These are phyloP conservation scores for Trametes cubensis DNA, from an alignment of 768 basidiomycete genomes.

Conservation along the genomic window DNA sequence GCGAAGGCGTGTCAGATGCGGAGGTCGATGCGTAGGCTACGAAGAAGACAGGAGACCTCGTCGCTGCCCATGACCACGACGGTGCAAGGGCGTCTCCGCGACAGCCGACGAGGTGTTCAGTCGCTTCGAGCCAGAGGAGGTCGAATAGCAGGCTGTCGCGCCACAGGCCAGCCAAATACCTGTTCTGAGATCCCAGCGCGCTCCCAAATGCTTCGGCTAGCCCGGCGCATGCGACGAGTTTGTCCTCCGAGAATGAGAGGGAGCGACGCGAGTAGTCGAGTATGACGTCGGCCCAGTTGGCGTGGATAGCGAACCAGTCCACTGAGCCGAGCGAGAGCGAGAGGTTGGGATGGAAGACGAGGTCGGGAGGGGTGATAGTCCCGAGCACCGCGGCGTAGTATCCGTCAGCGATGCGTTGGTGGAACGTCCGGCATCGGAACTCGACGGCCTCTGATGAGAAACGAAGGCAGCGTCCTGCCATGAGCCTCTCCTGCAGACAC, in stretches of 20 bases:
- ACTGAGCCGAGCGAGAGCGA: too few species aligned
- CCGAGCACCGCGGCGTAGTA: too few species aligned
- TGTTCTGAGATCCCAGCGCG: neutral
- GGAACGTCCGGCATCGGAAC: neutral
- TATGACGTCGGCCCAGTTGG: too few species aligned
- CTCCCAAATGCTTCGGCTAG: neutral
- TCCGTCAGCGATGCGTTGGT: too few species aligned
- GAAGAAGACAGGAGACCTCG: too few species aligned
- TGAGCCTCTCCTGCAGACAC: neutral
- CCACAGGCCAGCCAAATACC: neutral
- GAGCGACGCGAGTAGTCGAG: too few species aligned
- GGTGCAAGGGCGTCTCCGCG: neutral
- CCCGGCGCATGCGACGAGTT: neutral
- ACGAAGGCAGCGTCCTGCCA: neutral
- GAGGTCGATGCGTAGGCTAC: neutral
- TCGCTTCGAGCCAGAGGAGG: neutral
- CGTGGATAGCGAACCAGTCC: too few species aligned
- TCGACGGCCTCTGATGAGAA: neutral
- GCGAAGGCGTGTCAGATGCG: too few species aligned
- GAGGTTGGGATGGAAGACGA: too few species aligned
- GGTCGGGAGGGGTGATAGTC: neutral
- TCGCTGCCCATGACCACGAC: neutral
- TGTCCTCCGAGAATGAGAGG: neutral
- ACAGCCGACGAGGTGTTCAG: neutral
- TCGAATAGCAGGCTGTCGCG: neutral